Conservation (phyloP, 768 basidiomycete genomes). For the Melanogaster broomeanus region DNA sequence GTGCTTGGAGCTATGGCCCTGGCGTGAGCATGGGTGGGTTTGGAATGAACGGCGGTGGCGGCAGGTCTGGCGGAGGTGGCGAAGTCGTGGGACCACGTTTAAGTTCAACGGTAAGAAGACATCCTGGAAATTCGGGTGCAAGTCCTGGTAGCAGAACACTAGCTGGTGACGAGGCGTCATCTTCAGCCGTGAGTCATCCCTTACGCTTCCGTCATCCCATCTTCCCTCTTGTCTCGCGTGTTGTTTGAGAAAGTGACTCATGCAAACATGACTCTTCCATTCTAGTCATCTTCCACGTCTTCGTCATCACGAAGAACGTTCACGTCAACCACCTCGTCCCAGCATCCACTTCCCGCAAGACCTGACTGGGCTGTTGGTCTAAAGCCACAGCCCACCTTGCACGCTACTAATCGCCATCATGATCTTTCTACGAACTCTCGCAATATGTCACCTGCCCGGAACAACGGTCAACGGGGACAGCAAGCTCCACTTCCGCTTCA, state of each 20-base stretch:
- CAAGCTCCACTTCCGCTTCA: conserved; percentile 47
- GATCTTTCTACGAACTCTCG: conserved; percentile 44
- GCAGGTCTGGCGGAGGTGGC: conserved; percentile 28
- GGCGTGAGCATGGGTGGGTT: conserved; percentile 54
- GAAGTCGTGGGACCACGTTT: conserved; percentile 70
- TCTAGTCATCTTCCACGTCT: conserved; percentile 74
- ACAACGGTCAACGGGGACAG: conserved; percentile 36
- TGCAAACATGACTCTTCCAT: conserved; percentile 10
- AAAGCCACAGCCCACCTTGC: conserved; percentile 71
- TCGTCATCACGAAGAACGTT: conserved; percentile 79
- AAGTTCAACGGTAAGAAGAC: conserved; percentile 49
- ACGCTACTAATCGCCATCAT: conserved; percentile 54
- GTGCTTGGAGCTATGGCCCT: conserved; percentile 73
- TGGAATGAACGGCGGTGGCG: conserved; percentile 29
- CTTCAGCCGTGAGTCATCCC: conserved; percentile 63
- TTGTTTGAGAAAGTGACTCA: conserved; percentile 9
- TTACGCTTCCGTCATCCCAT: background rate
- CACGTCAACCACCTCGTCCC: conserved; percentile 70
- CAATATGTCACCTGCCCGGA: conserved; percentile 40
- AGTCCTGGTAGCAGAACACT: conserved; percentile 60
- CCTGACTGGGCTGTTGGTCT: conserved; percentile 91
- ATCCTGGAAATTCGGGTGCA: conserved; percentile 49
- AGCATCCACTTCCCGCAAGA: conserved; percentile 77
- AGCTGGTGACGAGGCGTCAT: conserved; percentile 73
- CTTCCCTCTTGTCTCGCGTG: conserved; percentile 4